These are phyloP conservation scores for Lentinula boryana DNA, from an alignment of 768 basidiomycete species.

Conservation along the genomic window DNA sequence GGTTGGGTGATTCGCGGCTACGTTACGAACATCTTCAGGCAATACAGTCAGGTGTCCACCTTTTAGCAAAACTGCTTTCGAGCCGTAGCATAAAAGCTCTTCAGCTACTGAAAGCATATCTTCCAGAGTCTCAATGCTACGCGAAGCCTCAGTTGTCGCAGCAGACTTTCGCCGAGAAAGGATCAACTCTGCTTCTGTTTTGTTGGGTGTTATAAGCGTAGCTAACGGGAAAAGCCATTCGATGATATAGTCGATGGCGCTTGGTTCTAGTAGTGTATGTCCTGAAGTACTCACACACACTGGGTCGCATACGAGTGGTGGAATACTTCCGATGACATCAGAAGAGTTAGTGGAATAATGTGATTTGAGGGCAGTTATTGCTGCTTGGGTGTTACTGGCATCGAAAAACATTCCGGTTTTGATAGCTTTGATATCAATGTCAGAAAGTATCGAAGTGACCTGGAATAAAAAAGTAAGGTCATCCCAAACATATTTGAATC, in stretches of 20 bases:
- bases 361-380: conserved; percentile 43
- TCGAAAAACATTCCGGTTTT: conserved; percentile 91
- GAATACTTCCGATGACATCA: conserved; percentile 15
- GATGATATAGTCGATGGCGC: conserved; percentile 57
- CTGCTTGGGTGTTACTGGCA: conserved; percentile 40
- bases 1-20: conserved; percentile 21
- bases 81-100: conserved; percentile 40
- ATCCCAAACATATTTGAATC: background rate
- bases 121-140: conserved; percentile 36
- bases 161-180: conserved; percentile 30
- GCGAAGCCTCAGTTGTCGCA: background rate
- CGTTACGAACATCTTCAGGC: conserved; percentile 34
- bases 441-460: conserved; percentile 67
- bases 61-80: conserved; percentile 67
- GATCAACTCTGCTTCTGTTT: conserved; percentile 69
- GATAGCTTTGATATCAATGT: conserved; percentile 65
- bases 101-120: conserved; percentile 59
- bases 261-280: conserved; percentile 63
- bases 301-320: conserved; percentile 77
- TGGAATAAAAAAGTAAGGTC: conserved; percentile 20
- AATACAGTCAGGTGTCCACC: conserved; percentile 69
- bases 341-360: conserved; percentile 22
- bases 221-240: conserved; percentile 66
- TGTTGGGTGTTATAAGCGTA: conserved; percentile 79
- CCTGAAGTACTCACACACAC: conserved; percentile 91